Evolutionary conservation across 768 basidiomycete genomes (phyloP).

Genomic region (Lentinus tigrinus): DNA sequence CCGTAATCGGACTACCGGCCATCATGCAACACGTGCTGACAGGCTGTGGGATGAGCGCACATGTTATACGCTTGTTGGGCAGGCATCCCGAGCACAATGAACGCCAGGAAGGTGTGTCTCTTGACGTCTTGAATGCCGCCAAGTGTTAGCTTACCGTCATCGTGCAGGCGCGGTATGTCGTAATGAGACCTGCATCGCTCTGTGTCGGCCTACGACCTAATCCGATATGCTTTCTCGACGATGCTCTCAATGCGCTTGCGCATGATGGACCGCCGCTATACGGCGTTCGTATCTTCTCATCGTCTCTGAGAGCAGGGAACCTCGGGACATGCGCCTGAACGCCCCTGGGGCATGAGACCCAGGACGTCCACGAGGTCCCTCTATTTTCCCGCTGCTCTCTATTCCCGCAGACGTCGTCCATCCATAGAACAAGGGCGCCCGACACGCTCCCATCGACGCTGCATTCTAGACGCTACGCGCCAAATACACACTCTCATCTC

Average conservation of each 20-base stretch:
- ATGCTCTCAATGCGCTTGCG: neutral
- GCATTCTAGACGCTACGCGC: neutral
- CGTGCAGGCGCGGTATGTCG: neutral
- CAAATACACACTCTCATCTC: slow-evolving; percentile 7
- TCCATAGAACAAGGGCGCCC: slow-evolving; percentile 10
- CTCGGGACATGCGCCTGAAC: neutral
- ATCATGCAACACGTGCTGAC: neutral
- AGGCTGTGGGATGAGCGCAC: neutral
- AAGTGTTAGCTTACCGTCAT: neutral
- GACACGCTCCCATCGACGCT: neutral
- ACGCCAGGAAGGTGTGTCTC: neutral
- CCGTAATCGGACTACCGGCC: neutral
- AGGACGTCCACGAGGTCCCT: neutral
- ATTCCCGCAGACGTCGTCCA: slow-evolving; percentile 2
- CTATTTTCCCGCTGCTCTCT: neutral
- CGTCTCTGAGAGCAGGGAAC: neutral
- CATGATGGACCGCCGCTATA: neutral
- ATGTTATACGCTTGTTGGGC: neutral
- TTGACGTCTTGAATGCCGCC: neutral
- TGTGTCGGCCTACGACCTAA: neutral
- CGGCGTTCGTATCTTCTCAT: neutral
- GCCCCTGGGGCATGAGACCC: neutral
- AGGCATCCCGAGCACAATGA: neutral
- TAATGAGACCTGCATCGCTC: neutral
- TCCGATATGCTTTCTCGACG: neutral